Evolutionary conservation across 2,329 filamentous ascomycete species (phyloP).

Genomic region (Aspergillus udagawae): DNA sequence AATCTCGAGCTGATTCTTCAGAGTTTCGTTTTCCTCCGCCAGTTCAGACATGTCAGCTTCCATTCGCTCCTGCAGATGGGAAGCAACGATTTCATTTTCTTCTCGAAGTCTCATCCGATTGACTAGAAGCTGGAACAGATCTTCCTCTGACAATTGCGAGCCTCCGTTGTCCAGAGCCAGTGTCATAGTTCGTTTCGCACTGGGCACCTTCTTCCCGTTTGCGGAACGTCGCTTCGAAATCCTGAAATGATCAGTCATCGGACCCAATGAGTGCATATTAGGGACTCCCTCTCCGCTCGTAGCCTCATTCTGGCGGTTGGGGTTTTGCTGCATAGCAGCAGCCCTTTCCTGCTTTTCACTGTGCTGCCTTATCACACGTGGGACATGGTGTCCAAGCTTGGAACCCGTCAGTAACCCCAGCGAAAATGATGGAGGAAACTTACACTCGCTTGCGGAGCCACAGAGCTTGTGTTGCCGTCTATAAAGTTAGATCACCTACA

Average conservation of each 20-base stretch:
- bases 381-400: not conserved
- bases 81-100: conserved; percentile 24
- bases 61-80: conserved; percentile 22
- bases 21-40: conserved; percentile 24
- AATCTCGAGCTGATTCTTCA: conserved; percentile 22
- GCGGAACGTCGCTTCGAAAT: conserved; percentile 14
- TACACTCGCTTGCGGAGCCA: not conserved
- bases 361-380: not conserved
- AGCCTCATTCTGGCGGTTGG: not conserved
- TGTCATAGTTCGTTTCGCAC: not conserved
- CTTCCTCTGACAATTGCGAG: conserved; percentile 28
- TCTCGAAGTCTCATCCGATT: conserved; percentile 31
- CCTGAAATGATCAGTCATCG: conserved; percentile 6
- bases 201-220: conserved; percentile 1
- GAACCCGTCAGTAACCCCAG: not conserved
- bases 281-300: not conserved
- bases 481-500: not conserved
- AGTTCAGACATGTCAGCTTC: conserved; percentile 21
- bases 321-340: not conserved
- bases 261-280: not conserved
- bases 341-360: not conserved
- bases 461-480: not conserved
- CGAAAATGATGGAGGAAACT: not conserved
- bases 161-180: not conserved
- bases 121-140: conserved; percentile 35